Evolutionary conservation across 2,329 filamentous ascomycete genomes (phyloP).

Genomic region (Hymenoscyphus occultus): DNA sequence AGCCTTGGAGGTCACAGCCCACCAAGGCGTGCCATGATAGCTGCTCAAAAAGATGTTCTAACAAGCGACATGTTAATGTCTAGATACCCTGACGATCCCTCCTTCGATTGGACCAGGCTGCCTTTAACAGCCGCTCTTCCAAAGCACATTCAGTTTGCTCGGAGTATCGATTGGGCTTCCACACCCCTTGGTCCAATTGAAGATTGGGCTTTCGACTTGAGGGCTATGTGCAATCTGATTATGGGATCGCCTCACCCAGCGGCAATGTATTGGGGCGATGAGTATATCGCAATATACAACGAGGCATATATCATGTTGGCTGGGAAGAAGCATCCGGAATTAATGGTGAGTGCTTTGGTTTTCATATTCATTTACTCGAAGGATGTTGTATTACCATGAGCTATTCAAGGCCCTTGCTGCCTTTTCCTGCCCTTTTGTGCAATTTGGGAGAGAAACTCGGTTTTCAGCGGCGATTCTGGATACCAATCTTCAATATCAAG

Average conservation of each 20-base stretch:
- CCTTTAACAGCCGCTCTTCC: slow-evolving; percentile 61
- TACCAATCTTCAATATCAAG: not conserved
- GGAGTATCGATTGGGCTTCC: slow-evolving; percentile 68
- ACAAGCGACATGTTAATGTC: slow-evolving; percentile 18
- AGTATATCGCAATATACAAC: slow-evolving; percentile 68
- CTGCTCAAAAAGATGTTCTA: slow-evolving; percentile 15
- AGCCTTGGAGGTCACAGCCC: slow-evolving; percentile 8
- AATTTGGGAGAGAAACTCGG: not conserved
- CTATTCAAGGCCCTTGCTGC: not conserved
- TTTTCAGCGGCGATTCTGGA: not conserved
- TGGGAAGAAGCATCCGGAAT: slow-evolving; percentile 69
- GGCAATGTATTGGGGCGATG: slow-evolving; percentile 76
- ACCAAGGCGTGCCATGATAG: slow-evolving; percentile 24
- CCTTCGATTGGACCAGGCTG: slow-evolving; percentile 78
- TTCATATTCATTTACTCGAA: not conserved
- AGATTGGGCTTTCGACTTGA: slow-evolving; percentile 66
- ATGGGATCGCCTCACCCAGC: slow-evolving; percentile 76
- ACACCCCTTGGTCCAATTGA: slow-evolving; percentile 76
- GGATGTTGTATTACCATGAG: too few relatives aligned
- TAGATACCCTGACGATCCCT: slow-evolving; percentile 24
- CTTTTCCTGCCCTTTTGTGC: not conserved
- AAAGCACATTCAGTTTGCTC: slow-evolving; percentile 69
- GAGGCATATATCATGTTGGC: slow-evolving; percentile 69
- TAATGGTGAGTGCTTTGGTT: slow-evolving; percentile 53
- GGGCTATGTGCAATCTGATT: slow-evolving; percentile 76